phyloP scores from a whole-genome alignment of 805 yeast genomes.

The Ogataea methanolica region DNA sequence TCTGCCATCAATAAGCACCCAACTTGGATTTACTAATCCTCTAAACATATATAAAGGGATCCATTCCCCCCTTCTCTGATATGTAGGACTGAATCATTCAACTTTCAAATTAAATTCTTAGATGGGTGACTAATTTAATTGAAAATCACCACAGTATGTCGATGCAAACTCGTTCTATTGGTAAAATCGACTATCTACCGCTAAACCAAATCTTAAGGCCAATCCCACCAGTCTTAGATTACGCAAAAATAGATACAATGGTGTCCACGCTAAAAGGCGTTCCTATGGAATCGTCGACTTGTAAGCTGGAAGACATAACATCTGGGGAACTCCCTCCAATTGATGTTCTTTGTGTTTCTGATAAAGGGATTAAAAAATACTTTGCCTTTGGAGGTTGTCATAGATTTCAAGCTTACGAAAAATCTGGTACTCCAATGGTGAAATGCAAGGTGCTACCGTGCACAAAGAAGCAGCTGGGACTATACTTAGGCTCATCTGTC shows the following conservation, averaged over 20 bases:
- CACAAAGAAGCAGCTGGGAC: conserved; percentile 58
- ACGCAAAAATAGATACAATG: conserved; percentile 74
- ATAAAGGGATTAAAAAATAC: conserved; percentile 55
- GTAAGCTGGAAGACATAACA: conserved; percentile 39
- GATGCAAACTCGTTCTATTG: conserved; percentile 56
- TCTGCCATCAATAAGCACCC: too few species aligned
- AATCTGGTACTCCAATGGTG: conserved; percentile 45
- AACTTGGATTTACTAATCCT: too few species aligned
- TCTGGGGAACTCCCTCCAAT: conserved; percentile 77
- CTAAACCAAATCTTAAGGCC: conserved; percentile 69
- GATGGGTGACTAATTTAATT: too few species aligned
- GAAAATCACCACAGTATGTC: conserved; percentile 41
- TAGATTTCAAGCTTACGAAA: conserved; percentile 81
- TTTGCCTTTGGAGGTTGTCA: conserved; percentile 93
- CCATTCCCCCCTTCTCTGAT: too few species aligned
- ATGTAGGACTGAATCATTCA: too few species aligned
- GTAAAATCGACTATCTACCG: conserved; percentile 56
- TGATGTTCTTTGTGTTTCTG: conserved; percentile 67
- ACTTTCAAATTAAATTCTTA: too few species aligned
- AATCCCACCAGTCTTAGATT: conserved; percentile 78
- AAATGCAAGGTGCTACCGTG: conserved; percentile 73
- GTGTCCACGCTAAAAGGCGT: conserved; percentile 59
- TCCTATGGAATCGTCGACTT: conserved; percentile 64
- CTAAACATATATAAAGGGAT: too few species aligned
- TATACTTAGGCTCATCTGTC: conserved; percentile 70